phyloP scores from a whole-genome alignment of 139 green algal species.

The Chlamydomonas incerta region DNA sequence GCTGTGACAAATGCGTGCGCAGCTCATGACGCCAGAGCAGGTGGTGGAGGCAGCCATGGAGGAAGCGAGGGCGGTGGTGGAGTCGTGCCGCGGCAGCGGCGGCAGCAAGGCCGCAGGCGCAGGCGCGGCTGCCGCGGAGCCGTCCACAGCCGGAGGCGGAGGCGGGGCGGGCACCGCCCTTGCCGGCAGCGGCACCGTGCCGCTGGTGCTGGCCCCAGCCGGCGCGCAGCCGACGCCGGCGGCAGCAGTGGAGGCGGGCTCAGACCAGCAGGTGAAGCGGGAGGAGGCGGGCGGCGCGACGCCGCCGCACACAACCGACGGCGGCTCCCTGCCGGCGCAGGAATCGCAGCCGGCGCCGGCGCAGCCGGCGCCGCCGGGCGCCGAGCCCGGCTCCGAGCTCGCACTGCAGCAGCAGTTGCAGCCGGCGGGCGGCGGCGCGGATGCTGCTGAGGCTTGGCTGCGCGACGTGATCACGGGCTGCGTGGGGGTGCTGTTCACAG shows the following conservation, averaged over 20 bases:
- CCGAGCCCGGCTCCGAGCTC: no score
- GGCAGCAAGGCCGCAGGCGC: no score
- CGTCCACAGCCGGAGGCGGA: not conserved
- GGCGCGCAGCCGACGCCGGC: not conserved
- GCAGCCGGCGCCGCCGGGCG: no score
- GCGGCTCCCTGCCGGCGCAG: no score
- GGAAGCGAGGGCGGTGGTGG: slow-evolving; percentile 41
- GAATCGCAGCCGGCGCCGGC: no score
- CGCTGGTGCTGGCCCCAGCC: not conserved
- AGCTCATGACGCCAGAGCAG: not conserved
- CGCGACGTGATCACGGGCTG: slow-evolving; percentile 53
- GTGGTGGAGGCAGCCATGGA: slow-evolving; percentile 11
- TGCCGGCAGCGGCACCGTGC: not conserved
- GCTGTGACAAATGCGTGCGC: no score
- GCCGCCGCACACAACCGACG: no score
- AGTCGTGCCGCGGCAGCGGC: not conserved
- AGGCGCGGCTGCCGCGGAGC: not conserved
- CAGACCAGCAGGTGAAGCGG: no score
- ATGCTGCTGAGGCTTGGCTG: slow-evolving; percentile 39
- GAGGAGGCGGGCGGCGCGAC: no score
- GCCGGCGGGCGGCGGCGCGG: not conserved
- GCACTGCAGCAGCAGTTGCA: no score
- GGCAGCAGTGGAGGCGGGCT: no score
- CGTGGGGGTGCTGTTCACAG: slow-evolving; percentile 56
- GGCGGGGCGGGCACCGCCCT: not conserved